Evolutionary conservation across 2,329 filamentous ascomycete species (phyloP).

Genomic region (Fulvia fulva): DNA sequence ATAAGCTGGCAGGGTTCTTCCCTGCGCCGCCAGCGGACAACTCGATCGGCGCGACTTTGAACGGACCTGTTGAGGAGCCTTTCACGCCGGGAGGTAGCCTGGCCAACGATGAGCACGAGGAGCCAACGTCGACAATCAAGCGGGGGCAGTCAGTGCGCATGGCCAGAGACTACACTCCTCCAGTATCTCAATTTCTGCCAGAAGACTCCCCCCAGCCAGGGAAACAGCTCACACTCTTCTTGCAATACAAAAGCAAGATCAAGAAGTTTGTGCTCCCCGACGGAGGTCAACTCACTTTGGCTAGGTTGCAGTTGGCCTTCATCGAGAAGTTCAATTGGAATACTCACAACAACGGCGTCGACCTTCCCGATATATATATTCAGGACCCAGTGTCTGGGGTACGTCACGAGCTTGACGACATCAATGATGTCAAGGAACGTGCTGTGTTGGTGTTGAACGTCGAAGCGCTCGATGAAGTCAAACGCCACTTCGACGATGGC

Average conservation of each 20-base stretch:
- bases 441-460: slow-evolving; percentile 94
- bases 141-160: slow-evolving; percentile 15
- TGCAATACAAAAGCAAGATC: slow-evolving; percentile 95
- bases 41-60: slow-evolving; percentile 30
- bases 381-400: slow-evolving; percentile 94
- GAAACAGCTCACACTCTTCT: slow-evolving; percentile 87
- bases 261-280: slow-evolving; percentile 91
- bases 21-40: slow-evolving; percentile 20
- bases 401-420: slow-evolving; percentile 92
- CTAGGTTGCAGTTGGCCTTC: slow-evolving; percentile 86
- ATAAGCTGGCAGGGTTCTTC: slow-evolving; percentile 51
- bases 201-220: slow-evolving; percentile 65
- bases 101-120: slow-evolving; percentile 10
- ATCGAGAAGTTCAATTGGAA: slow-evolving; percentile 99
- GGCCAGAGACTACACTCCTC: slow-evolving; percentile 34
- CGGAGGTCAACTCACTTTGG: slow-evolving; percentile 80
- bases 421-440: slow-evolving; percentile 88
- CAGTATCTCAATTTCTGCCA: slow-evolving; percentile 42
- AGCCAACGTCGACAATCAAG: slow-evolving; percentile 9
- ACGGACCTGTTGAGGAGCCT: slow-evolving; percentile 33
- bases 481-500: slow-evolving; percentile 91
- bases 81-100: slow-evolving; percentile 17
- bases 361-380: slow-evolving; percentile 95
- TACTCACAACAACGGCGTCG: slow-evolving; percentile 86
- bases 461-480: slow-evolving; percentile 90